Base-by-base conservation (phyloP, 1,284 basidiomycete genomes). In the Apiotrichum gamsii region DNA sequence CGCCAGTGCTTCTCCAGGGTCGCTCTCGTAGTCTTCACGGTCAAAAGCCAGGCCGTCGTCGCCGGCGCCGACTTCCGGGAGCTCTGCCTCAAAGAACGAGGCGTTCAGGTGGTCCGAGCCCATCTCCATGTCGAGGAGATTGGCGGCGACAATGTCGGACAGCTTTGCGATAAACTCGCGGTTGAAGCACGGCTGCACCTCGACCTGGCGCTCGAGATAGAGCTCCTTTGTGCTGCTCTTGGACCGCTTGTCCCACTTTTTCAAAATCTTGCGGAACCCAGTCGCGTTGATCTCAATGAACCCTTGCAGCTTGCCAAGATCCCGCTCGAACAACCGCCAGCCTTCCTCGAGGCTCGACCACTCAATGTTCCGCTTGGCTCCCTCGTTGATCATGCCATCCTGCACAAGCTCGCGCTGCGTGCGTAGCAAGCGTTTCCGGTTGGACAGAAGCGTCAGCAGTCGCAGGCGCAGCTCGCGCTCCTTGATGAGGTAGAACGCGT, bases 211-310 rank as follows among this genome's bases (percentile, higher is more conserved):
- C 43, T 90, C 83, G 29, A 99, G 81, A 71, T 98, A 98, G 11
- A 98, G 78, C 69, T 99, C 95, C 72, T 95, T 97, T 15, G 87
- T 97, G 29, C 85, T 86, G 14, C 85, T 91, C 57, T 87, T 97
- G 32, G 87, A 91, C 47, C 89, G 82, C 74, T 98, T 99, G 75
- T 98, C 95, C 82, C 91, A 99, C 69, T 99, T 99, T 66, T 99
- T 98, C 55, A 97, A 74, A 45, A 99, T 98, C 72, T 98, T 98
- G 43, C 94, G 82, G 72, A 98, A 98, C 2, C 93, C 95, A 4
- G 85, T 93, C 1, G 89, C 95, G 69, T 98, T 99, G 66, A 97
- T 87, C 73, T 99, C 95, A 59, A 99, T 85, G 65, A 95, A 99
- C 72, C 90, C 90, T 82, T 95, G 90, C 29, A 98, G 77, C 77